phyloP scores from a whole-genome alignment of 441 rosid species.

The Pelargonium cotyledonis region DNA sequence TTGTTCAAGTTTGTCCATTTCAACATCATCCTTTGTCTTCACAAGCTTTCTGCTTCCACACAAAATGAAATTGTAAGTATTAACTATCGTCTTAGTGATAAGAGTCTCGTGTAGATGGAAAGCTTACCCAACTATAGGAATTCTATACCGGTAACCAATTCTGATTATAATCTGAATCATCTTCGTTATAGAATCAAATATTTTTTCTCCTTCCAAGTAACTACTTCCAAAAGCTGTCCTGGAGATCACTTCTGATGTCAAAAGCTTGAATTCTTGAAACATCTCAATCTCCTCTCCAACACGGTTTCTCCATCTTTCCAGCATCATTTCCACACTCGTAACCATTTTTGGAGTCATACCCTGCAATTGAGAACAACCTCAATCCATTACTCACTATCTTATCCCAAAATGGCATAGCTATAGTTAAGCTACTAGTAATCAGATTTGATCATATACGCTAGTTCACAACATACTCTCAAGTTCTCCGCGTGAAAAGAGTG shows the following conservation, averaged over 20 bases:
- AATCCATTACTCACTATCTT: background rate
- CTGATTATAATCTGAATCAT: background rate
- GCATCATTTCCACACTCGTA: slow-evolving; percentile 17
- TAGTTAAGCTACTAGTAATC: too few relatives aligned
- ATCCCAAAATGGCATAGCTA: too few relatives aligned
- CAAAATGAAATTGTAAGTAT: background rate
- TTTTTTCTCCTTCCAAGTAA: slow-evolving; percentile 20
- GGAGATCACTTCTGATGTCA: slow-evolving; percentile 22
- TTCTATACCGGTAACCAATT: slow-evolving; percentile 7
- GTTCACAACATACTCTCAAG: background rate
- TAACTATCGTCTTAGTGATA: too few relatives aligned
- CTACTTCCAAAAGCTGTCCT: slow-evolving; percentile 25
- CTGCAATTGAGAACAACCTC: slow-evolving; percentile 1
- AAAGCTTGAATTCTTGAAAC: slow-evolving; percentile 12
- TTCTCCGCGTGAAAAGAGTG: background rate
- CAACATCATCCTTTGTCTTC: slow-evolving; percentile 16
- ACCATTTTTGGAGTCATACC: slow-evolving; percentile 12
- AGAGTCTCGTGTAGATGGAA: background rate
- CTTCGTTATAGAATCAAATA: slow-evolving; percentile 14
- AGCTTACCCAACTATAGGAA: slow-evolving; percentile 18
- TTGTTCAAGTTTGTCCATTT: slow-evolving; percentile 19
- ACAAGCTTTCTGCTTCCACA: slow-evolving; percentile 10
- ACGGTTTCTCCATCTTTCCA: slow-evolving; percentile 16
- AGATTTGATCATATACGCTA: too few relatives aligned
- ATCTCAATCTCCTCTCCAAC: slow-evolving; percentile 19